phyloP scores from a whole-genome alignment of 169 alveolate species.

The Pseudocohnilembus persalinus region DNA sequence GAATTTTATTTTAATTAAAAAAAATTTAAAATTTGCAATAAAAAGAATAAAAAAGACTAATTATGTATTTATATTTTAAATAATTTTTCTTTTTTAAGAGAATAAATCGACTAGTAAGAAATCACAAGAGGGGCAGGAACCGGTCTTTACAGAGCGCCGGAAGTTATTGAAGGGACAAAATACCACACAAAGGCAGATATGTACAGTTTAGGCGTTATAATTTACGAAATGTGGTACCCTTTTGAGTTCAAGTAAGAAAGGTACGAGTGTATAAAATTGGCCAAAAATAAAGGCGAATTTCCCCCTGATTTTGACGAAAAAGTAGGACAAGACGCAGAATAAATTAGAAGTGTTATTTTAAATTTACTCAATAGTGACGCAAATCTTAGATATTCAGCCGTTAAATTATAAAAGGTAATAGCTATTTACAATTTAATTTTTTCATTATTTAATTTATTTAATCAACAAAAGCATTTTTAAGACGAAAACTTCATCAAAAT shows the following conservation, averaged over 20 bases:
- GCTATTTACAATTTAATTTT: neutral
- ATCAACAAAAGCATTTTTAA: neutral
- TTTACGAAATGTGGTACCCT: constrained; percentile 61
- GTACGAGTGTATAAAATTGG: constrained; percentile 31
- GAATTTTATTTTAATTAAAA: no score
- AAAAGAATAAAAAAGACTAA: no score
- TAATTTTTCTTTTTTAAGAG: no score
- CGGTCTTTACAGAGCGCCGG: constrained; percentile 57
- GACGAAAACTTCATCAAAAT: constrained; percentile 4
- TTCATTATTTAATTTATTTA: no score
- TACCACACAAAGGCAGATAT: constrained; percentile 55
- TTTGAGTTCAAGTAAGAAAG: constrained; percentile 52
- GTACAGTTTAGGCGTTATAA: constrained; percentile 57
- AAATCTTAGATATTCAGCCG: neutral
- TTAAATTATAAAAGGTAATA: constrained; percentile 1
- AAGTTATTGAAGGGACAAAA: constrained; percentile 36
- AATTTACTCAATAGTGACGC: constrained; percentile 12
- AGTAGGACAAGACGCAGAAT: constrained; percentile 38
- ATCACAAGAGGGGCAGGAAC: constrained; percentile 56
- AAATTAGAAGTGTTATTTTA: neutral
- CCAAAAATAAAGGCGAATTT: constrained; percentile 35
- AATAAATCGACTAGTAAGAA: no score
- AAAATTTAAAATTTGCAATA: no score
- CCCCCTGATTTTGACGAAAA: constrained; percentile 50
- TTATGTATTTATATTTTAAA: no score